A percentile compares a stretch with the other conserved stretches of the same genome.
These are phyloP conservation scores for Backusella australiensis DNA, from an alignment of 192 early-diverging fungal genomes.

Conservation along the genomic window DNA sequence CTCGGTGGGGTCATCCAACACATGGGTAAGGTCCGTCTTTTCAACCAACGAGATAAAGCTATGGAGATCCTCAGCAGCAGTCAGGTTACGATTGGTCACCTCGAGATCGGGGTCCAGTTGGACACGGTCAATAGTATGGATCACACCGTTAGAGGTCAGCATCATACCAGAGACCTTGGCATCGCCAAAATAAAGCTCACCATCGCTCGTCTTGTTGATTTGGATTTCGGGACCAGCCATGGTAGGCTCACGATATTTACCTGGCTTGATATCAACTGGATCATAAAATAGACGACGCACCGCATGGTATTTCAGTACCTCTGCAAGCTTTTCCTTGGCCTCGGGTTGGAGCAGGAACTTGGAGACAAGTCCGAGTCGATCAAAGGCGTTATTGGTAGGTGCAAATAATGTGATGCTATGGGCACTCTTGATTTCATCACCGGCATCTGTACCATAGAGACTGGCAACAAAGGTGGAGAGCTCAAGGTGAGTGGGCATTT, in stretches of 20 bases:
- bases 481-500: constrained; percentile 43
- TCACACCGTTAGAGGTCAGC: constrained; percentile 43
- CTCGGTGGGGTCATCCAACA: not conserved
- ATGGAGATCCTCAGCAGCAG: constrained; percentile 33
- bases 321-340: constrained; percentile 28
- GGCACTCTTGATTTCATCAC: constrained; percentile 41
- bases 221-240: constrained; percentile 35
- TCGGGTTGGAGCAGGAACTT: constrained; percentile 41
- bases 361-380: constrained; percentile 54
- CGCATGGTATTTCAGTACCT: constrained; percentile 54
- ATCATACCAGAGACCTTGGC: constrained; percentile 29
- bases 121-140: constrained; percentile 48
- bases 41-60: constrained; percentile 38
- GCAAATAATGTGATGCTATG: constrained; percentile 64
- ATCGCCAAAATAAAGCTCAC: constrained; percentile 17
- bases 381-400: constrained; percentile 57
- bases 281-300: constrained; percentile 41
- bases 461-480: constrained; percentile 53
- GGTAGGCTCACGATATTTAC: constrained; percentile 33
- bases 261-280: constrained; percentile 13
- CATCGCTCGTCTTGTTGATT: constrained; percentile 37
- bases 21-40: not conserved
- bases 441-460: constrained; percentile 45
- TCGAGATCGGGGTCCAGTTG: constrained; percentile 38
- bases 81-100: constrained; percentile 43